Percentiles rank a stretch among this genome's conserved stretches.
These are phyloP conservation scores for Candida tammaniensis DNA, from an alignment of 805 yeast genomes.

Conservation along the genomic window DNA sequence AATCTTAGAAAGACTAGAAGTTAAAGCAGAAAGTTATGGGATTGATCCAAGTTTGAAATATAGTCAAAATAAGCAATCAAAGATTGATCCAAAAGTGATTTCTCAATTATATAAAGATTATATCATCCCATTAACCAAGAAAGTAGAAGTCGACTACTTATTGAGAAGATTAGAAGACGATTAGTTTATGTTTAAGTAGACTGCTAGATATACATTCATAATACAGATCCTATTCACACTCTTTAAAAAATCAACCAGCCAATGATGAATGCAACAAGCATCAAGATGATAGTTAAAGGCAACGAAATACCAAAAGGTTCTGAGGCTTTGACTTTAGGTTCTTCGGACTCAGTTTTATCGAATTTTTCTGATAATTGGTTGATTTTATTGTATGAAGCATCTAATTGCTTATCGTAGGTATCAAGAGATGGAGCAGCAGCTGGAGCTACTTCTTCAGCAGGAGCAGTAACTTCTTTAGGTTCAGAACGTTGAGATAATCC, in stretches of 20 bases:
- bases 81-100: conserved; percentile 77
- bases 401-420: conserved; percentile 27
- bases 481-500: conserved; percentile 9
- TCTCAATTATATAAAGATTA: conserved; percentile 82
- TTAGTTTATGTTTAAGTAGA: conserved; percentile 1
- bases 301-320: conserved; percentile 47
- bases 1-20: conserved; percentile 72
- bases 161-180: conserved; percentile 74
- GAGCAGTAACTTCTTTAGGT: conserved; percentile 15
- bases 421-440: conserved; percentile 7
- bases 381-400: conserved; percentile 41
- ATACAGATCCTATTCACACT: neutral
- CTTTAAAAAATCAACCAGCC: conserved; percentile 70
- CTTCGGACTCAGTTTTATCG: conserved; percentile 37
- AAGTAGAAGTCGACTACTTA: conserved; percentile 91
- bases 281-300: conserved; percentile 49
- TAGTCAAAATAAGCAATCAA: conserved; percentile 64
- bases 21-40: conserved; percentile 84
- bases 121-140: conserved; percentile 91
- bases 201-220: neutral
- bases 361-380: conserved; percentile 43
- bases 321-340: conserved; percentile 13
- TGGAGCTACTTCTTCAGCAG: conserved; percentile 4
- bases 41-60: conserved; percentile 78
- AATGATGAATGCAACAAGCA: conserved; percentile 51